phyloP scores from a whole-genome alignment of 805 yeast genomes.

The Ogataea neopini region DNA sequence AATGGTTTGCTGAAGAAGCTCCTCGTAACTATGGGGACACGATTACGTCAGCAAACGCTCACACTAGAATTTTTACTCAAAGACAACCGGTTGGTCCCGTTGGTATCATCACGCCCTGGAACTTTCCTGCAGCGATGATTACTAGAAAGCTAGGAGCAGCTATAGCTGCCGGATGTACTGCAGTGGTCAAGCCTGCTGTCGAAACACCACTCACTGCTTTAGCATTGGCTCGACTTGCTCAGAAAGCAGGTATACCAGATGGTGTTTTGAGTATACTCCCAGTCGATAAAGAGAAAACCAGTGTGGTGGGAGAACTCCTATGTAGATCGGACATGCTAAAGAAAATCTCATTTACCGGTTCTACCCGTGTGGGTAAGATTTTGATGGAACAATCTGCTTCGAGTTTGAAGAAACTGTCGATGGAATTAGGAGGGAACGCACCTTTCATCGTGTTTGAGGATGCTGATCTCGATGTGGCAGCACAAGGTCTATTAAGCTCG shows the following conservation, averaged over 20 bases:
- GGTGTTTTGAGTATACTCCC: constrained; percentile 70
- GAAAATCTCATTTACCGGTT: constrained; percentile 77
- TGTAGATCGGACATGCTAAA: constrained; percentile 54
- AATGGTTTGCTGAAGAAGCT: constrained; percentile 86
- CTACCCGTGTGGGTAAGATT: constrained; percentile 69
- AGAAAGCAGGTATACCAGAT: constrained; percentile 67
- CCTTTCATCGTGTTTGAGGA: constrained; percentile 75
- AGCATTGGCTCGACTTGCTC: constrained; percentile 61
- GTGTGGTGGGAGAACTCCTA: constrained; percentile 55
- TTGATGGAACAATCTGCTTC: constrained; percentile 59
- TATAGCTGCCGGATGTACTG: constrained; percentile 79
- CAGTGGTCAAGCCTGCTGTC: constrained; percentile 73
- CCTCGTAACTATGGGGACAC: constrained; percentile 67
- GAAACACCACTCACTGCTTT: constrained; percentile 76
- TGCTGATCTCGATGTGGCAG: constrained; percentile 65
- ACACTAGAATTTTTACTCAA: constrained; percentile 52
- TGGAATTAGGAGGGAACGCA: constrained; percentile 82
- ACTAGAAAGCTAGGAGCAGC: constrained; percentile 76
- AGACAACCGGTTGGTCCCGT: constrained; percentile 80
- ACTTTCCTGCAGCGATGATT: constrained; percentile 80
- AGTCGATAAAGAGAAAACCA: constrained; percentile 39
- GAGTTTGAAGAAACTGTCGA: constrained; percentile 65
- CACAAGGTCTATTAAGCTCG: constrained; percentile 57
- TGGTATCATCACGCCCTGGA: constrained; percentile 82
- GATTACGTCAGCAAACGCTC: constrained; percentile 52